Base-by-base conservation (phyloP, 2,329 filamentous ascomycete species). In the Colletotrichum sp. region DNA sequence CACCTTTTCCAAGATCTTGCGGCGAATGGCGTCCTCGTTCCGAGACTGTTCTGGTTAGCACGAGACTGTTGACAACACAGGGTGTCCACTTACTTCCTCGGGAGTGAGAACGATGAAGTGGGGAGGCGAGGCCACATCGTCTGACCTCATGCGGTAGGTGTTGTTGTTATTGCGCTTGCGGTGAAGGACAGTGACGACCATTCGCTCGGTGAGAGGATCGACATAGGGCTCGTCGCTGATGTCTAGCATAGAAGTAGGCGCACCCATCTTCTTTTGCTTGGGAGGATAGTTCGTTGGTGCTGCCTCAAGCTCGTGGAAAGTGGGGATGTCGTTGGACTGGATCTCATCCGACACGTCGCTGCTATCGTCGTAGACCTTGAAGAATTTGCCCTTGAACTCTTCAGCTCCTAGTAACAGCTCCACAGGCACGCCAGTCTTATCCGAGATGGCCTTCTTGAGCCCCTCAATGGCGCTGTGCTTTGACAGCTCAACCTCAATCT, bases 361-460 rank as follows among this genome's bases (percentile, higher is more conserved):
- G 6, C 86, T 86, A 80, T 98, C 94, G 28, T 95, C 91, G 78
- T 97, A 96, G 66, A 95, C 90, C 82, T 96, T 96, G 88, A 96
- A 99, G 84, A 98, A 96, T 79, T 93, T 95, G 79, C 92, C 89
- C 79, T 92, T 94, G 83, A 95, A 98, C 67, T 98, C 92, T 81
- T 99, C 97, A 2, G 92, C 93, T 16, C 93, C 93, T 81, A 98
- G 92, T n/a, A 98, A 82, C 15, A 92, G 90, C 64, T 93, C 89
- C 66, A 88, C 82, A 71, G 90, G 92, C 52, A 96, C 89, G 43
- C 91, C 93, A 3, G 93, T 91, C 66, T 93, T 91, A 67, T 88
- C 89, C n/a, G 93, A 92, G 43, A 96, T 86, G 81, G 91, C 93
- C 67, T 91, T 90, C 83, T 96, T 96, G 76, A 98, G 82, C 6